These are phyloP conservation scores for Poa annua DNA, from an alignment of 176 grass and related monocot genomes.

Conservation along the genomic window DNA sequence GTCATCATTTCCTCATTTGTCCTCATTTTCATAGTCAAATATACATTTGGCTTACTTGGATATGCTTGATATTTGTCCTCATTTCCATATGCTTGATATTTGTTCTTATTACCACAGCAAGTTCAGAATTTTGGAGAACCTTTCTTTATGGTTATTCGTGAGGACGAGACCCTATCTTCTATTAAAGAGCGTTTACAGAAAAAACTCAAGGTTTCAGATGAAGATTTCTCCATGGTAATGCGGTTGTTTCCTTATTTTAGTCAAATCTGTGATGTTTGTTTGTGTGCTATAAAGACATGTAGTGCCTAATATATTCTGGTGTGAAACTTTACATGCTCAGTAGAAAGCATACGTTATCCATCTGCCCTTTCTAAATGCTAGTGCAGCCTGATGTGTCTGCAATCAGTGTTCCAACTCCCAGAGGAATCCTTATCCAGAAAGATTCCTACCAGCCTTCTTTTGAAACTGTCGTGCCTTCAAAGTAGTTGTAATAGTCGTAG, in stretches of 20 bases:
- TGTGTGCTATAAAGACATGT: slow-evolving; percentile 9
- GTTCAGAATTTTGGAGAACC: slow-evolving; percentile 99
- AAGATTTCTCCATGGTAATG: slow-evolving; percentile 91
- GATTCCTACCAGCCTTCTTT: not conserved
- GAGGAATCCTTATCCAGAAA: not conserved
- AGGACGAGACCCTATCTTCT: slow-evolving; percentile 82
- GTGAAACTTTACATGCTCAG: not conserved
- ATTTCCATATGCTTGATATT: slow-evolving; percentile 33
- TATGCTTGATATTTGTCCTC: slow-evolving; percentile 29
- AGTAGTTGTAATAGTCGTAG: not conserved
- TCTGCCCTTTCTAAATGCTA: not conserved
- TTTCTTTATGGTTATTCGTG: slow-evolving; percentile 96
- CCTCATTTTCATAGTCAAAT: too few species aligned
- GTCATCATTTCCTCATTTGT: not conserved
- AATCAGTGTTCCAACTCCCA: not conserved
- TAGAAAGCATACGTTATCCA: not conserved
- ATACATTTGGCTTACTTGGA: not conserved
- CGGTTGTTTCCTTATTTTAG: slow-evolving; percentile 11
- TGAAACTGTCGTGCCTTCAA: not conserved
- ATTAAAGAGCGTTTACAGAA: slow-evolving; percentile 91
- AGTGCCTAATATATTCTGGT: not conserved
- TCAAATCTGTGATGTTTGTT: not conserved
- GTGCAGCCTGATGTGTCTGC: not conserved
- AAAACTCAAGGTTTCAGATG: slow-evolving; percentile 84
- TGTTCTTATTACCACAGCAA: slow-evolving; percentile 56